Base-by-base conservation (phyloP, 805 yeast species). In the Helenozyma rhizophorensis region DNA sequence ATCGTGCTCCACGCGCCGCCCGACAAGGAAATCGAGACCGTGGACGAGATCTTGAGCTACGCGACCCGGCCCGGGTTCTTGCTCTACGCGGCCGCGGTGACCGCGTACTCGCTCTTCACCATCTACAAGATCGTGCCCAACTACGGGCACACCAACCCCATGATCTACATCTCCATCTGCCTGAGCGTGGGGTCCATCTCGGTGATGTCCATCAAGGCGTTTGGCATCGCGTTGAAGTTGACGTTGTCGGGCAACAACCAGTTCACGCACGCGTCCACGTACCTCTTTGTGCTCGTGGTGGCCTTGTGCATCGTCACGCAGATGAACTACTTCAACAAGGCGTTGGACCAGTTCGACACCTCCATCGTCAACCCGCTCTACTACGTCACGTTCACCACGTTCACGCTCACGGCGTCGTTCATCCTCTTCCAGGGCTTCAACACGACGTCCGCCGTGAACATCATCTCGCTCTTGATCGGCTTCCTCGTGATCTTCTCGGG, bases 251-350 rank as follows among this genome's bases (percentile, higher is more conserved):
- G 96, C 6, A 83, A 79, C 60, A 87, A 88, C 61, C 96, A 87
- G 66, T 85, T 87, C 59, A 73, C 86, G 2, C 93, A 87, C 50
- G 65, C 81, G 7, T 81, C 93, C 22, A 87, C 96, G 1, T 87
- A 88, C 52, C 66, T 88, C 36, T 87, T 87, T 68, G 73, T 85
- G 22, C 45, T 74, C 19, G 88, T 85, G 15, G 95, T 87, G 36
- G 83, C 68, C 7, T 72, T 82, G 25, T 87, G 96, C 60, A 88
- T 87, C 46, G 50, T 83, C 49, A 85, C 95, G 5, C 96, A 87
- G 60, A 87, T 87, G 96, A 87, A 85, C 65, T 87, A 84, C 56
- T 85, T 87, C 69, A 87, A 87, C 70, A 88, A 85, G 65, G 96
- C 96, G 0, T 70, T 87, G 52, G 96, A 89, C 48, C 95, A 85